Base-by-base conservation (phyloP, 768 basidiomycete species). In the Leccinellum luteum region DNA sequence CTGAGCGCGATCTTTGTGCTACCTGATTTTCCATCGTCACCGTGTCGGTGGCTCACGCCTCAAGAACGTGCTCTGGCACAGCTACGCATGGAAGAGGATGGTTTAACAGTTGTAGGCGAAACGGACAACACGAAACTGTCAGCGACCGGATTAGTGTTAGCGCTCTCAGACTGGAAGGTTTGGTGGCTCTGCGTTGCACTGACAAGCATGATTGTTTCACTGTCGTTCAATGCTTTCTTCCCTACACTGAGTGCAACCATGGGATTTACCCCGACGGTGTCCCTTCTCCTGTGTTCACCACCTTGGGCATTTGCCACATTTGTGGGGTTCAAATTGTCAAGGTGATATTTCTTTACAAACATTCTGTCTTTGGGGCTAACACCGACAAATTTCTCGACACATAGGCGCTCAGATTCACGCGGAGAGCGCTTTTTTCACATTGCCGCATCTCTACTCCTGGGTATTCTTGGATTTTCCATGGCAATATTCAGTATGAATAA, bases 171-270 rank as follows among this genome's bases (percentile, higher is more conserved):
- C 66, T 85, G 86, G 87, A 89, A 86, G 69, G 89, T 94, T 38
- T 94, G 91, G 87, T 89, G 82, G 82, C 77, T 95, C 45, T 79
- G 87, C 19, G 54, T 90, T 28, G 79, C 85, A 3, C 69, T 90
- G 55, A 82, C 82, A 14, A 79, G 78, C 62, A 78, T 84, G 73
- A 61, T 67, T 35, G 72, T 87, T 35, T 82, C 87, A 9, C 64
- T 91, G 27, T 85, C 84, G 4, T 92, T 92, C 78, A 87, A 89
- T 67, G 85, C 85, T 8, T 91, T 85, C 71, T 92, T 92, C 74
- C 90, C 88, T 6, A 89, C 91, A 0, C 72, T 94, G 55, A 82
- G 81, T 28, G 82, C 79, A 17, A 94, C 91, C 10, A 76, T 94
- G 72, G 87, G 87, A 19, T 89, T 78, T 70, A 76, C 73, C 57